Percentiles rank a stretch among this genome's conserved stretches.
Evolutionary conservation across 2,329 filamentous ascomycete species (phyloP).

Genomic region (Penicillium hordei): DNA sequence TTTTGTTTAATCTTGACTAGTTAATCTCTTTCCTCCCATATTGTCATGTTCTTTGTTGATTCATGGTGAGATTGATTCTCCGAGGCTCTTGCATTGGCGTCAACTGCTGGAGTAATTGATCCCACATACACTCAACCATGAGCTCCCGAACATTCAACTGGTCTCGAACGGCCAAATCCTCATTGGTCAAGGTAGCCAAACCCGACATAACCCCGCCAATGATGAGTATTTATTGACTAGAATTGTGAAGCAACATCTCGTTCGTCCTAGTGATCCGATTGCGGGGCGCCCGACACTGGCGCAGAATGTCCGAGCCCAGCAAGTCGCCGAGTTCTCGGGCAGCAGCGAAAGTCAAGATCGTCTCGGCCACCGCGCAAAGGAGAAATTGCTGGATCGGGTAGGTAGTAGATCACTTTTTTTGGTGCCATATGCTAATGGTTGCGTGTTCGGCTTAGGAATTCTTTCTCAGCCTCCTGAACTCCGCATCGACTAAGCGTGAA

Average conservation of each 20-base stretch:
- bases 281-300: slow-evolving; percentile 15
- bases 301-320: slow-evolving; percentile 23
- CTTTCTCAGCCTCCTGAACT: slow-evolving; percentile 80
- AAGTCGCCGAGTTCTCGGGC: slow-evolving; percentile 35
- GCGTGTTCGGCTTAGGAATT: slow-evolving; percentile 62
- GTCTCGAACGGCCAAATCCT: slow-evolving; percentile 32
- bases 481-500: slow-evolving; percentile 88
- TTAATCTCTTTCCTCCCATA: neutral
- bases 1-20: slow-evolving; percentile 9
- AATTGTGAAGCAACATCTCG: slow-evolving; percentile 22
- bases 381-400: slow-evolving; percentile 47
- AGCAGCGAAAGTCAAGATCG: slow-evolving; percentile 30
- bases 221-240: slow-evolving; percentile 9
- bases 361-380: slow-evolving; percentile 42
- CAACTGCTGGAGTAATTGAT: slow-evolving; percentile 7
- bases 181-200: slow-evolving; percentile 30
- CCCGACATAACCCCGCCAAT: neutral
- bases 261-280: slow-evolving; percentile 16
- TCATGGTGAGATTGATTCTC: neutral
- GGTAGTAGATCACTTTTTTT: neutral
- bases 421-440: neutral
- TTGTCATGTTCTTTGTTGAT: slow-evolving; percentile 17
- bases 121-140: slow-evolving; percentile 29
- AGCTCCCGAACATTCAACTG: slow-evolving; percentile 35
- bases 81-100: neutral